These are phyloP conservation scores for Nakataea oryzae DNA, from an alignment of 2,329 filamentous ascomycete genomes.

Conservation along the genomic window DNA sequence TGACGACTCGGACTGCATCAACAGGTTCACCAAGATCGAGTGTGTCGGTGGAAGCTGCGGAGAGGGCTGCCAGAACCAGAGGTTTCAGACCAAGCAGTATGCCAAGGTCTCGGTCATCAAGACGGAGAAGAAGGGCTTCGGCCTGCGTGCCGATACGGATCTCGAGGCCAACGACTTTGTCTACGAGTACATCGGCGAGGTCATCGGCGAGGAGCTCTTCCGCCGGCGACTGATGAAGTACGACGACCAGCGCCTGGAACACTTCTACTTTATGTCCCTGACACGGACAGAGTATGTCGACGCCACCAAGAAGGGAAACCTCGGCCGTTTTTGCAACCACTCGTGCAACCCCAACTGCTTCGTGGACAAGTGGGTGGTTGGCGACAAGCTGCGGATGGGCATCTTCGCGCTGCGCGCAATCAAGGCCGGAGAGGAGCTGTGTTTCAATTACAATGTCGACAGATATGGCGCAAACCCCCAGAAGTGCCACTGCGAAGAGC, in stretches of 20 bases:
- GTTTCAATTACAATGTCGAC: conserved; percentile 99
- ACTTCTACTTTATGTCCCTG: conserved; percentile 99
- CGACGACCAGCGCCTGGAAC: conserved; percentile 92
- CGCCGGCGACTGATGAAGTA: conserved; percentile 86
- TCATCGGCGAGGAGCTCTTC: conserved; percentile 88
- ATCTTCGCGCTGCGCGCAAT: conserved; percentile 88
- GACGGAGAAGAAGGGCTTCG: conserved; percentile 95
- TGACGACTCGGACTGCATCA: conserved; percentile 97
- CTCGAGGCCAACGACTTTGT: conserved; percentile 83
- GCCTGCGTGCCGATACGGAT: conserved; percentile 70
- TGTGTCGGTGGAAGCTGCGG: conserved; percentile 78
- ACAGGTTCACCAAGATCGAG: conserved; percentile 96
- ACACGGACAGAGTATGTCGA: conserved; percentile 95
- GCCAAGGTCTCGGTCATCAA: conserved; percentile 91
- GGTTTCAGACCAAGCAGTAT: conserved; percentile 84
- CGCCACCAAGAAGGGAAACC: conserved; percentile 90
- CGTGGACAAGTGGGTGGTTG: conserved; percentile 98
- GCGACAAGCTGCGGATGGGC: conserved; percentile 95
- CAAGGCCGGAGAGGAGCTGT: conserved; percentile 82
- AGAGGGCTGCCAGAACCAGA: conserved; percentile 80
- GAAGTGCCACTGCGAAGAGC: conserved; percentile 90
- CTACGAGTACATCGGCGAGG: conserved; percentile 96
- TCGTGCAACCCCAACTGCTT: conserved; percentile 99
- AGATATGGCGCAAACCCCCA: conserved; percentile 94
- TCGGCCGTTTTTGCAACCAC: conserved; percentile 96